These are phyloP conservation scores for Phaeoacremonium minimum DNA, from an alignment of 2,329 filamentous ascomycete species.

Conservation along the genomic window DNA sequence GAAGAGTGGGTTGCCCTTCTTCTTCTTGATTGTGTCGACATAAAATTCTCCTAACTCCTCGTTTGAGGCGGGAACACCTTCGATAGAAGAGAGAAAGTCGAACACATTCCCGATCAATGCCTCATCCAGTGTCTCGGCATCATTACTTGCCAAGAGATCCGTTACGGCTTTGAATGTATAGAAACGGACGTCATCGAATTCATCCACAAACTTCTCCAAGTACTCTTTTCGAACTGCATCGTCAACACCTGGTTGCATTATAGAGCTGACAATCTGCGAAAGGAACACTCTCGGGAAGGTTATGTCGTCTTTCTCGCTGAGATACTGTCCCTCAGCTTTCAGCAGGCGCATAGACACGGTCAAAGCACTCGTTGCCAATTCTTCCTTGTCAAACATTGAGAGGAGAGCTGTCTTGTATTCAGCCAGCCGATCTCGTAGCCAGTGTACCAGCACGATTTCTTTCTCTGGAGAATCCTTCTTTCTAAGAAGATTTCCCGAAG, in stretches of 20 bases:
- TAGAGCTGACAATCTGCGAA: slow-evolving; percentile 53
- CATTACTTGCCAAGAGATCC: slow-evolving; percentile 16
- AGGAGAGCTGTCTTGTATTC: slow-evolving; percentile 66
- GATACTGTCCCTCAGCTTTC: slow-evolving; percentile 70
- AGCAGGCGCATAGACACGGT: slow-evolving; percentile 79
- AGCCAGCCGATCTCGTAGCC: slow-evolving; percentile 71
- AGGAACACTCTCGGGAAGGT: slow-evolving; percentile 68
- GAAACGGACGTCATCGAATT: slow-evolving; percentile 80
- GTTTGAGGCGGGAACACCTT: slow-evolving; percentile 63
- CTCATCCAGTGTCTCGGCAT: slow-evolving; percentile 18
- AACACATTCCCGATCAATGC: slow-evolving; percentile 52
- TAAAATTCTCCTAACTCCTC: slow-evolving; percentile 69
- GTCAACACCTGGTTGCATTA: slow-evolving; percentile 57
- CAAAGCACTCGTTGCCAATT: slow-evolving; percentile 65
- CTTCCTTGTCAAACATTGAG: slow-evolving; percentile 54
- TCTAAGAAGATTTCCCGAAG: slow-evolving; percentile 64
- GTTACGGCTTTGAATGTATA: slow-evolving; percentile 70
- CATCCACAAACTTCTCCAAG: slow-evolving; percentile 70
- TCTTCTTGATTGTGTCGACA: slow-evolving; percentile 52
- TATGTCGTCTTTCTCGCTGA: slow-evolving; percentile 53
- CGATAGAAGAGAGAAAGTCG: slow-evolving; percentile 60
- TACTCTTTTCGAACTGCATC: slow-evolving; percentile 67
- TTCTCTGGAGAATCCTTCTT: slow-evolving; percentile 65
- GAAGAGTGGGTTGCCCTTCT: slow-evolving; percentile 62
- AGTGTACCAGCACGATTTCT: slow-evolving; percentile 68